Percentiles rank a stretch among this genome's conserved stretches.
phyloP scores from a whole-genome alignment of 192 early-diverging fungal genomes.

The Coemansia sp. region DNA sequence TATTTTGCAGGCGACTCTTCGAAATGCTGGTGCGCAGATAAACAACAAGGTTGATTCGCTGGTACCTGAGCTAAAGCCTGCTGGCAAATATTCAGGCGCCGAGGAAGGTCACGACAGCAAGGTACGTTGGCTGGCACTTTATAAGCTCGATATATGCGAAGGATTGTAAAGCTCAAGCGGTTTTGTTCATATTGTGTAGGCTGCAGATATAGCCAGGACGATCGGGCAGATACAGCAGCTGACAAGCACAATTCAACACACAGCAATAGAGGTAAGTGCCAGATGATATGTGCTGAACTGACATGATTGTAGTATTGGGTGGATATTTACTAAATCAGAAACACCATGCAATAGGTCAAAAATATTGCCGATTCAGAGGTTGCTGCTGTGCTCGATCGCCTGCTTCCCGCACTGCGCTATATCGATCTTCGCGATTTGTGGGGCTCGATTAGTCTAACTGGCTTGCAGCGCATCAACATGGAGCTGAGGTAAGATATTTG shows the following conservation, averaged over 20 bases:
- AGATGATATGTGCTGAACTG: not conserved
- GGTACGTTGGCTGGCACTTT: not conserved
- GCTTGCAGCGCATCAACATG: slow-evolving; percentile 17
- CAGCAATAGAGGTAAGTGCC: slow-evolving; percentile 1
- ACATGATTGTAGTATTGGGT: no score
- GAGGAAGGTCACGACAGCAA: not conserved
- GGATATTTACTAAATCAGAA: no score
- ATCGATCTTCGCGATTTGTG: slow-evolving; percentile 30
- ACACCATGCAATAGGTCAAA: not conserved
- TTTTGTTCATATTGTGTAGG: not conserved
- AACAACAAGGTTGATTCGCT: not conserved
- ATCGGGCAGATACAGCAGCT: not conserved
- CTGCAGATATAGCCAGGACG: not conserved
- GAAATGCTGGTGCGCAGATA: slow-evolving; percentile 16
- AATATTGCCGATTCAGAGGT: not conserved
- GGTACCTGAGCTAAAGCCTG: not conserved
- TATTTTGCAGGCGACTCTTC: slow-evolving; percentile 19
- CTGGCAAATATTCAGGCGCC: no score
- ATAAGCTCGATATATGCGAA: not conserved
- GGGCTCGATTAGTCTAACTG: slow-evolving; percentile 20
- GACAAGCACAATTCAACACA: not conserved
- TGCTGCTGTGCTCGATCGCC: not conserved
- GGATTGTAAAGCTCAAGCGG: not conserved
- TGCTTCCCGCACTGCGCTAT: slow-evolving; percentile 24
- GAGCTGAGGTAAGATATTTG: slow-evolving; percentile 23